Percentiles rank a stretch among this genome's conserved stretches.
Conservation (phyloP, 1,284 basidiomycete genomes). For the Entoloma clypeatum region DNA sequence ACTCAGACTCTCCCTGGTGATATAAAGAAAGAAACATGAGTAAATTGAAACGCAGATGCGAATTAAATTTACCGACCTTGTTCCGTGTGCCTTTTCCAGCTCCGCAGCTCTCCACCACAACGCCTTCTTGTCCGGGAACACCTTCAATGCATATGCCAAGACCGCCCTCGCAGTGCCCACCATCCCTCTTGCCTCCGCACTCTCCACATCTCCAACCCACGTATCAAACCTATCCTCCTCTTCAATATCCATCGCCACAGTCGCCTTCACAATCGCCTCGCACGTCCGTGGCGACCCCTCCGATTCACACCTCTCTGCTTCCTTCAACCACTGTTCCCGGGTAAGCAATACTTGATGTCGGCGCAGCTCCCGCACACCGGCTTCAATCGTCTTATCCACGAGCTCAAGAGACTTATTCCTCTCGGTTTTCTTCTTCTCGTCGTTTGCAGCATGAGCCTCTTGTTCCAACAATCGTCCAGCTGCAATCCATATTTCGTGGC, state of each 20-base stretch:
- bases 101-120: conserved; percentile 92
- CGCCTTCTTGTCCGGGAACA: conserved; percentile 81
- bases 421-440: conserved; percentile 43
- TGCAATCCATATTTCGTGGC: conserved; percentile 99
- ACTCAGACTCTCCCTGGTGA: conserved; percentile 71
- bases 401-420: conserved; percentile 60
- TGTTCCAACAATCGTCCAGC: conserved; percentile 91
- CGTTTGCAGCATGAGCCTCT: conserved; percentile 45
- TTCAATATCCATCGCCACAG: conserved; percentile 91
- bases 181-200: conserved; percentile 69
- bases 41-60: conserved; percentile 1
- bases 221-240: conserved; percentile 89
- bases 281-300: conserved; percentile 86
- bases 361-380: conserved; percentile 75
- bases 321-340: conserved; percentile 93
- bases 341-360: conserved; percentile 87
- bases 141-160: conserved; percentile 84
- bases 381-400: conserved; percentile 87
- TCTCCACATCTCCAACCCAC: conserved; percentile 92
- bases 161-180: conserved; percentile 85
- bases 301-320: conserved; percentile 88
- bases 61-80: conserved; percentile 42
- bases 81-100: conserved; percentile 88
- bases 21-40: conserved; percentile 7
- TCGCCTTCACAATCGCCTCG: conserved; percentile 94